Percentiles rank a stretch among this genome's conserved stretches.
Conservation (phyloP, 352 stramenopile genomes). For the Pilasporangium apinafurcum region DNA sequence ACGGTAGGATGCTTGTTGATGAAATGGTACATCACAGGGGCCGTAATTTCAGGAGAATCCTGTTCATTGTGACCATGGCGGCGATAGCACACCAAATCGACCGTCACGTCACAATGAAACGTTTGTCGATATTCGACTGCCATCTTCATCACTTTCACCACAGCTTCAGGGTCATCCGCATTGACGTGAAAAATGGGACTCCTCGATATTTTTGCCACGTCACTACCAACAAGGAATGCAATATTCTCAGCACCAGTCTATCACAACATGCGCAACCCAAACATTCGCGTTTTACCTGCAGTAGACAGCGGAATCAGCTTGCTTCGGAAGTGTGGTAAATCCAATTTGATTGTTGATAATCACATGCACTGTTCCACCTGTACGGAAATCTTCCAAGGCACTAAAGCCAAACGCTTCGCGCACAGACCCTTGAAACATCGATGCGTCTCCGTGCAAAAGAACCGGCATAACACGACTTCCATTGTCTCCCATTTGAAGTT, state of each 20-base stretch:
- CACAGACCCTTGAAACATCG: slow-evolving; percentile 71
- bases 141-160: slow-evolving; percentile 90
- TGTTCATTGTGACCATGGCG: slow-evolving; percentile 98
- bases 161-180: slow-evolving; percentile 95
- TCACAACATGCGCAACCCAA: too few species aligned
- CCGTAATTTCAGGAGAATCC: slow-evolving; percentile 86
- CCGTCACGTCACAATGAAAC: slow-evolving; percentile 96
- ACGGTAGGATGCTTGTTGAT: slow-evolving; percentile 85
- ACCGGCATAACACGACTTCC: slow-evolving; percentile 93
- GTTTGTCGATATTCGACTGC: slow-evolving; percentile 84
- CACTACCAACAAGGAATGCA: slow-evolving; percentile 32
- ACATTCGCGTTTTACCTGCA: slow-evolving; percentile 66
- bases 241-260: too few species aligned
- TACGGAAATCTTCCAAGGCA: slow-evolving; percentile 92
- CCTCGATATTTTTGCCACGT: slow-evolving; percentile 97
- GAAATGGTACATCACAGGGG: slow-evolving; percentile 87
- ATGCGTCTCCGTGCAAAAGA: slow-evolving; percentile 96
- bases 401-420: slow-evolving; percentile 81
- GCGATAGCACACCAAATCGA: slow-evolving; percentile 99
- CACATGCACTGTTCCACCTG: slow-evolving; percentile 97
- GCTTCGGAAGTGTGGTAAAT: slow-evolving; percentile 98
- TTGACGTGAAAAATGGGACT: slow-evolving; percentile 95
- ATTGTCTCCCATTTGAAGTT: slow-evolving; percentile 79
- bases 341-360: slow-evolving; percentile 99
- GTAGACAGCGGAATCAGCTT: slow-evolving; percentile 96